phyloP scores from a whole-genome alignment of 1,284 basidiomycete species.

The Ganoderma resinaceum region DNA sequence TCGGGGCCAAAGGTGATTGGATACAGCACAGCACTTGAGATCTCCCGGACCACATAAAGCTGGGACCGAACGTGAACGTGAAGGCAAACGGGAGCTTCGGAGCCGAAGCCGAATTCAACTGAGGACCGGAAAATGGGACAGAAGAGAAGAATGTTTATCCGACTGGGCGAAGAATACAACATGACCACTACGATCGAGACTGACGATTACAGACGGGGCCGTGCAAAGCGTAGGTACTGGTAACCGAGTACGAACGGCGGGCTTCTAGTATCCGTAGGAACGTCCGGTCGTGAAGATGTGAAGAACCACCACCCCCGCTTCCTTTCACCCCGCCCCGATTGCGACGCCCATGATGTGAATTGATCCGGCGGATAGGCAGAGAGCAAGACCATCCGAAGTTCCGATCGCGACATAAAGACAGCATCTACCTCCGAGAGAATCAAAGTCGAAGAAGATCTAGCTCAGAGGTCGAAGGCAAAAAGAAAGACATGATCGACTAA shows the following conservation, averaged over 20 bases:
- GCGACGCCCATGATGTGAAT: neutral
- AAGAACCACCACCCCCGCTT: neutral
- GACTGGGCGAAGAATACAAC: neutral
- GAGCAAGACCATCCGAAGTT: neutral
- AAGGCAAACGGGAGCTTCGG: neutral
- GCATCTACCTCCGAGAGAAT: neutral
- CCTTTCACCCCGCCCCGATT: slow-evolving; percentile 1
- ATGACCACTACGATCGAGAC: neutral
- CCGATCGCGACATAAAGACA: neutral
- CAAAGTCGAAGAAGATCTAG: neutral
- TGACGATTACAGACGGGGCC: neutral
- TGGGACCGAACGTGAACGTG: neutral
- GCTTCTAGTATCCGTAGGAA: neutral
- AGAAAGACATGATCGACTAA: neutral
- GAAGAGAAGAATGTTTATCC: neutral
- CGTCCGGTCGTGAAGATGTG: neutral
- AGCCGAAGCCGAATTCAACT: neutral
- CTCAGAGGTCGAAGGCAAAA: neutral
- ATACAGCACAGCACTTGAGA: slow-evolving; percentile 24
- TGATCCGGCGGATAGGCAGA: neutral
- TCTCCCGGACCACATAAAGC: slow-evolving; percentile 3
- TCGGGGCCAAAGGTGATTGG: slow-evolving; percentile 16
- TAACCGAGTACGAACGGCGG: neutral
- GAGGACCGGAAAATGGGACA: neutral
- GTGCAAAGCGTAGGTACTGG: neutral